These are phyloP conservation scores for Lachancea mirantina DNA, from an alignment of 805 yeast species.

Conservation along the genomic window DNA sequence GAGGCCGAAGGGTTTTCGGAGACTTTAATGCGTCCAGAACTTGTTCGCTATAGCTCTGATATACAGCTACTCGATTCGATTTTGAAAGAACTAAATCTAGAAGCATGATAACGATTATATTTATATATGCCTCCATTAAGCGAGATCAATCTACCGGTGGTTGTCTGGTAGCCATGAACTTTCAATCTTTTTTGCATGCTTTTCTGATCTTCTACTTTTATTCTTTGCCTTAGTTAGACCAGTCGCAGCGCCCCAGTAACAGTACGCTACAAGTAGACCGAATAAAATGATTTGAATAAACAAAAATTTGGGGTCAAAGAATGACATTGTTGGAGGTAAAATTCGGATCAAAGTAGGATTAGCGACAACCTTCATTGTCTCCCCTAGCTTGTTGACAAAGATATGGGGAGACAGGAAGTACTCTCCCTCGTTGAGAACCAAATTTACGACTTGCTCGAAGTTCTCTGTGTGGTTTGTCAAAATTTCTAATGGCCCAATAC, in stretches of 20 bases:
- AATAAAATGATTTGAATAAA: constrained; percentile 50
- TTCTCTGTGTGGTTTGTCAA: constrained; percentile 41
- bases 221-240: neutral
- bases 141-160: constrained; percentile 33
- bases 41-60: constrained; percentile 28
- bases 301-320: constrained; percentile 66
- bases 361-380: constrained; percentile 49
- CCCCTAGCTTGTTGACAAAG: constrained; percentile 43
- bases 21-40: constrained; percentile 17
- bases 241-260: constrained; percentile 32
- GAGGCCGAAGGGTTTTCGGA: constrained; percentile 17
- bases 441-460: constrained; percentile 53
- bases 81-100: constrained; percentile 34
- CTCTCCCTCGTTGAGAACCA: constrained; percentile 50
- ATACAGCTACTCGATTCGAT: constrained; percentile 35
- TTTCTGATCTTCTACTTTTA: constrained; percentile 1
- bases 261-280: constrained; percentile 42
- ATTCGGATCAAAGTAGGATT: constrained; percentile 52
- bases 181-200: constrained; percentile 20
- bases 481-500: constrained; percentile 53
- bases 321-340: constrained; percentile 57
- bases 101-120: constrained; percentile 31
- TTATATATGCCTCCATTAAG: constrained; percentile 2
- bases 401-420: constrained; percentile 56
- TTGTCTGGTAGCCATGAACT: constrained; percentile 54